phyloP scores from a whole-genome alignment of 176 grass and related monocot species.

The Rhynchospora tenuis region DNA sequence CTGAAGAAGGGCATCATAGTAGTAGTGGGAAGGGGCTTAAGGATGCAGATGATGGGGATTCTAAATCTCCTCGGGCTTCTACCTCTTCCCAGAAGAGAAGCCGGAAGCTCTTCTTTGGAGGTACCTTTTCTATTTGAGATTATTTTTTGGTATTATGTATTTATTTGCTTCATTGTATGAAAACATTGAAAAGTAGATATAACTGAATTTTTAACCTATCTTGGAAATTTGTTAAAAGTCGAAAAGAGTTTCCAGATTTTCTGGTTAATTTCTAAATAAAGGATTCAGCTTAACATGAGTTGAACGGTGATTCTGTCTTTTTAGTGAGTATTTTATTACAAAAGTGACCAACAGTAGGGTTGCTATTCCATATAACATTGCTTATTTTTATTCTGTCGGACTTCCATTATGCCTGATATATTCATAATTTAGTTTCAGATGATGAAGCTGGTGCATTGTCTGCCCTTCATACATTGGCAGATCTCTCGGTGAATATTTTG shows the following conservation, averaged over 20 bases:
- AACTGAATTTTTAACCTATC: too few species aligned
- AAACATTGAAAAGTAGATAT: background rate
- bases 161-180: background rate
- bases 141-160: too few species aligned
- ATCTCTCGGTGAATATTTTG: conserved; percentile 85
- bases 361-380: background rate
- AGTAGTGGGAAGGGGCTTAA: conserved; percentile 42
- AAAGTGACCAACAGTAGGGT: too few species aligned
- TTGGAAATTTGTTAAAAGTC: too few species aligned
- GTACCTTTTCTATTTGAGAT: conserved; percentile 5
- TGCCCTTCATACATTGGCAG: conserved; percentile 82
- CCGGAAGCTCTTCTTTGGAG: conserved; percentile 69
- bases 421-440: conserved; percentile 6
- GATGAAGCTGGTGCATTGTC: conserved; percentile 62
- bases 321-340: background rate
- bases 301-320: background rate
- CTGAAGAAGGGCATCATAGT: conserved; percentile 58
- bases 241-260: background rate
- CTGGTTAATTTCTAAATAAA: background rate
- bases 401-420: background rate
- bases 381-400: background rate
- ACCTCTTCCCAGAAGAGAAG: conserved; percentile 57
- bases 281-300: background rate
- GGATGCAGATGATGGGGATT: conserved; percentile 41
- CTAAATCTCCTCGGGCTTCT: conserved; percentile 46